phyloP scores from a whole-genome alignment of 306 rosid species.

The Spatholobus suberectus region DNA sequence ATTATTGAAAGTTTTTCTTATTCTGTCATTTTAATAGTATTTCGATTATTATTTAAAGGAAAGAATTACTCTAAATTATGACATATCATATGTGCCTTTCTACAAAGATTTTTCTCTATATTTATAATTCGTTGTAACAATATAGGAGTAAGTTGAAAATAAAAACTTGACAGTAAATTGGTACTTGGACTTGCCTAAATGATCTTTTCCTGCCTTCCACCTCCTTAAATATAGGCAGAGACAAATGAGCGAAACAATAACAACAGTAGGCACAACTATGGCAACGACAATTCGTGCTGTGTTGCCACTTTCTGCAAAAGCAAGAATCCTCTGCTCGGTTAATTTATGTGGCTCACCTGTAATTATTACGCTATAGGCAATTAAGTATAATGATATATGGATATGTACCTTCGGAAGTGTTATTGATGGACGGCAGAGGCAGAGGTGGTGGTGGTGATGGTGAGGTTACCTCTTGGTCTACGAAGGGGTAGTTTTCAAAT shows the following conservation, averaged over 20 bases:
- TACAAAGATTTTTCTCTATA: neutral
- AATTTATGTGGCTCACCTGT: too few relatives aligned
- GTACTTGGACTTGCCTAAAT: neutral
- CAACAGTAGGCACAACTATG: neutral
- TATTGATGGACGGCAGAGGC: neutral
- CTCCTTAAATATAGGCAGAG: neutral
- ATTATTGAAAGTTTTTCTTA: neutral
- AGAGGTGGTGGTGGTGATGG: too few relatives aligned
- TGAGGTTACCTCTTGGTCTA: neutral
- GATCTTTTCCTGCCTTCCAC: neutral
- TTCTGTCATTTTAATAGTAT: neutral
- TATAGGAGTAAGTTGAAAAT: neutral
- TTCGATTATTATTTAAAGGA: neutral
- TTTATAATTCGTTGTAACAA: neutral
- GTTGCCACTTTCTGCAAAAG: neutral
- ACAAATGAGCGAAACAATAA: neutral
- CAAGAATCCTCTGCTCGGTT: neutral
- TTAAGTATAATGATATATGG: neutral
- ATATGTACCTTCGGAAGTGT: neutral
- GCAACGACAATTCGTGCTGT: neutral
- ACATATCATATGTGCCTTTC: neutral
- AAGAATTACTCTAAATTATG: neutral
- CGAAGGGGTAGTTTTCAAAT: neutral
- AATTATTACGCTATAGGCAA: neutral
- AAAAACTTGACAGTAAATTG: neutral